Percentiles rank a stretch among this genome's conserved stretches.
These are phyloP conservation scores for Melanomma pulvis-pyrius DNA, from an alignment of 495 filamentous ascomycete species.

Conservation along the genomic window DNA sequence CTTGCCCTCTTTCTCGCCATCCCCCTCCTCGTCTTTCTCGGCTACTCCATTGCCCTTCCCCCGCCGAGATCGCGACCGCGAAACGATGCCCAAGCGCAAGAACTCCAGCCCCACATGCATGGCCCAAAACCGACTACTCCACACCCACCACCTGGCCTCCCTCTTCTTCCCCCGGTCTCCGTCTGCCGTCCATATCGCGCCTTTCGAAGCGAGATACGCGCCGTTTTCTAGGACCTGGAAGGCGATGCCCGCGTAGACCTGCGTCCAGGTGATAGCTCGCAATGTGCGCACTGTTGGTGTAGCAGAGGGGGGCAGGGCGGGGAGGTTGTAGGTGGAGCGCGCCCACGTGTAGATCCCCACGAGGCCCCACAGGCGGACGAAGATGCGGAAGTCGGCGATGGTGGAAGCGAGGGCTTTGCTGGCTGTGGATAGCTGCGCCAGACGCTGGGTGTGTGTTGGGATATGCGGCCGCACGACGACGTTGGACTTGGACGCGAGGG, in stretches of 20 bases:
- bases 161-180: slow-evolving; percentile 55
- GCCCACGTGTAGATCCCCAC: slow-evolving; percentile 77
- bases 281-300: slow-evolving; percentile 39
- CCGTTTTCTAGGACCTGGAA: slow-evolving; percentile 86
- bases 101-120: slow-evolving; percentile 77
- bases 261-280: slow-evolving; percentile 61
- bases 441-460: slow-evolving; percentile 39
- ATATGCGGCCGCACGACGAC: slow-evolving; percentile 34
- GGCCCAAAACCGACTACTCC: slow-evolving; percentile 81
- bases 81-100: slow-evolving; percentile 60
- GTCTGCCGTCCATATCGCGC: slow-evolving; percentile 45
- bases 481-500: slow-evolving; percentile 29
- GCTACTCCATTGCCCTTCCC: neutral
- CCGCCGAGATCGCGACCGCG: slow-evolving; percentile 27
- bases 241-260: slow-evolving; percentile 64
- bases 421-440: slow-evolving; percentile 9
- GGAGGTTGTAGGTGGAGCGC: slow-evolving; percentile 20
- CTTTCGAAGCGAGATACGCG: slow-evolving; percentile 72
- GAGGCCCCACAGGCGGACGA: slow-evolving; percentile 77
- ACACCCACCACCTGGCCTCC: slow-evolving; percentile 63
- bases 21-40: slow-evolving; percentile 40
- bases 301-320: neutral
- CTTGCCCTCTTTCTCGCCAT: slow-evolving; percentile 43
- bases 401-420: slow-evolving; percentile 55
- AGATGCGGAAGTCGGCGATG: slow-evolving; percentile 68